Conservation (phyloP, 2,329 filamentous ascomycete genomes). For the Fusarium sp. region DNA sequence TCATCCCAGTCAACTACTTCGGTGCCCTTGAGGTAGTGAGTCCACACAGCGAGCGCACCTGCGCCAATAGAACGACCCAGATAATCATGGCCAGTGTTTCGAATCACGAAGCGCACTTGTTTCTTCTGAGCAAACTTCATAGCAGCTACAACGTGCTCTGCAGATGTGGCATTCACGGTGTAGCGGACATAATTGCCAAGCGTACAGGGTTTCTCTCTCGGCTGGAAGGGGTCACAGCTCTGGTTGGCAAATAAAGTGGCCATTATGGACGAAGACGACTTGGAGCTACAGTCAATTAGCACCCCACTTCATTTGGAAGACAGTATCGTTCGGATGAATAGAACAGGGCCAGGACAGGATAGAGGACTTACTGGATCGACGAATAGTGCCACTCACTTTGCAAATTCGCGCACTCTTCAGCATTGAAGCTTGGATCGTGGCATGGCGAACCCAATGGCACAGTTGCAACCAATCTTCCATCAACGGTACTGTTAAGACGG, state of each 20-base stretch:
- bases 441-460: conserved; percentile 64
- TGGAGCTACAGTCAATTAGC: conserved; percentile 11
- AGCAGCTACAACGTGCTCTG: conserved; percentile 51
- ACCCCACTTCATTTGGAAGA: neutral
- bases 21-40: conserved; percentile 58
- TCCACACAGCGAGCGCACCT: conserved; percentile 57
- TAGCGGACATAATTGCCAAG: conserved; percentile 61
- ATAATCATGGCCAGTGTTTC: conserved; percentile 67
- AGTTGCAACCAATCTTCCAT: conserved; percentile 64
- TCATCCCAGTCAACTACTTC: conserved; percentile 56
- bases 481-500: conserved; percentile 63
- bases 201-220: conserved; percentile 52
- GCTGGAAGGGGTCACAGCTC: conserved; percentile 56
- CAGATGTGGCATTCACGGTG: conserved; percentile 51
- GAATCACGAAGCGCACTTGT: conserved; percentile 64
- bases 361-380: conserved; percentile 57
- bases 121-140: conserved; percentile 48
- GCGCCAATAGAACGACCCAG: conserved; percentile 70
- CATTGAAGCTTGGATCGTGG: conserved; percentile 63
- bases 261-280: conserved; percentile 50
- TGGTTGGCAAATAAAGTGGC: conserved; percentile 56
- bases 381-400: conserved; percentile 60
- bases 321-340: rapidly evolving
- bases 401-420: conserved; percentile 57
- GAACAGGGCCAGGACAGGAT: rapidly evolving